Percentiles rank a stretch among this genome's conserved stretches.
Evolutionary conservation across 1,139 yeast genomes (phyloP).

Genomic region (Pichia sp.): DNA sequence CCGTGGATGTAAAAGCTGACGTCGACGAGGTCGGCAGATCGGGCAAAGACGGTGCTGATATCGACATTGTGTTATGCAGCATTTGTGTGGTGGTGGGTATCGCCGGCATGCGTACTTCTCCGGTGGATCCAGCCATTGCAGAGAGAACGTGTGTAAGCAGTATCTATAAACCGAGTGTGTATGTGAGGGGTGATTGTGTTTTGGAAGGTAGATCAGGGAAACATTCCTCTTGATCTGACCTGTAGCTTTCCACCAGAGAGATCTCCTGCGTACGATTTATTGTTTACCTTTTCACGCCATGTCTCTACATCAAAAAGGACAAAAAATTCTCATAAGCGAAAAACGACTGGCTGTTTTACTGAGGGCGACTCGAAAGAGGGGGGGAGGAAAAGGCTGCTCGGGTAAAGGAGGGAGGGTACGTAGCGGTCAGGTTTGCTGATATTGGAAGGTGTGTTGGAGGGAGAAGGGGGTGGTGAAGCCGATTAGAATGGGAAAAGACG

Average conservation of each 20-base stretch:
- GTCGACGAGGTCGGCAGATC: neutral
- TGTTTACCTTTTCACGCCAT: constrained; percentile 6
- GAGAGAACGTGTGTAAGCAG: neutral
- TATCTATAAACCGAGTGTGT: neutral
- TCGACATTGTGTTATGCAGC: neutral
- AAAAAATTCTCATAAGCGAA: neutral
- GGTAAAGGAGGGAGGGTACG: too few species aligned
- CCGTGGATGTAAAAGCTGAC: constrained; percentile 3
- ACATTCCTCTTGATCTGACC: too few species aligned
- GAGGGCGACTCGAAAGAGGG: too few species aligned
- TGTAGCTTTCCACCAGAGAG: too few species aligned
- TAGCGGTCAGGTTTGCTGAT: too few species aligned
- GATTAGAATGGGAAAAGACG: too few species aligned
- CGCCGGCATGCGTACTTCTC: neutral
- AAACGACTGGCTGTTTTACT: neutral
- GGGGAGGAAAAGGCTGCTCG: too few species aligned
- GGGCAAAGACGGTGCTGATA: neutral
- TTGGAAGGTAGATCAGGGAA: too few species aligned
- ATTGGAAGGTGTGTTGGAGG: too few species aligned
- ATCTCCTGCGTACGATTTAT: neutral
- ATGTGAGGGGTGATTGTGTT: too few species aligned
- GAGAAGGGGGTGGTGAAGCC: too few species aligned
- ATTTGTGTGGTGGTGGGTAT: neutral
- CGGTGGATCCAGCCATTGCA: constrained; percentile 8
- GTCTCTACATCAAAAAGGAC: neutral